Conservation (phyloP, 2,329 filamentous ascomycete species). For the Fusarium lateritium region DNA sequence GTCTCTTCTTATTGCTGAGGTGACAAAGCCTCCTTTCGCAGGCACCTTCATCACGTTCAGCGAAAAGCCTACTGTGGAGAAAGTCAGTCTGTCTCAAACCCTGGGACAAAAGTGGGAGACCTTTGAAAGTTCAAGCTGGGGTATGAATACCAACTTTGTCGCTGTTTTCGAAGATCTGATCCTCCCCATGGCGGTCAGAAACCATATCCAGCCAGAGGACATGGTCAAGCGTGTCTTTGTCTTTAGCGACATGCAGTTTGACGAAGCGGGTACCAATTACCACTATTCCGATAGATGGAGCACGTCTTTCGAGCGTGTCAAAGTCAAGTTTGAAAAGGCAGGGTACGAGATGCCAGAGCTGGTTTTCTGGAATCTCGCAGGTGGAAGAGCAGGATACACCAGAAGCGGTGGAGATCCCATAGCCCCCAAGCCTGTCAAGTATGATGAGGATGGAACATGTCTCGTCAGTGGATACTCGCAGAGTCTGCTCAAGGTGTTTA, state of each 20-base stretch:
- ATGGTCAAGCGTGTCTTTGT: constrained; percentile 75
- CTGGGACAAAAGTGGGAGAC: constrained; percentile 60
- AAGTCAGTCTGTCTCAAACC: constrained; percentile 55
- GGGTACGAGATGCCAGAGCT: constrained; percentile 72
- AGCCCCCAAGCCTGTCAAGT: constrained; percentile 65
- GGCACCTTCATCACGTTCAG: constrained; percentile 71
- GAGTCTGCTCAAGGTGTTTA: constrained; percentile 70
- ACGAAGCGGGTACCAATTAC: constrained; percentile 51
- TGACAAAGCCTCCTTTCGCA: constrained; percentile 66
- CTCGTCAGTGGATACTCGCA: constrained; percentile 71
- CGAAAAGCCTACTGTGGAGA: constrained; percentile 56
- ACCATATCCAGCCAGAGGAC: constrained; percentile 66
- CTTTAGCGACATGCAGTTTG: constrained; percentile 74
- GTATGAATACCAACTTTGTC: constrained; percentile 65
- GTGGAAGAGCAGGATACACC: constrained; percentile 51
- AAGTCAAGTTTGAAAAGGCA: constrained; percentile 59
- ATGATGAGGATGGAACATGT: constrained; percentile 61
- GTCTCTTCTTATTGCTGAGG: constrained; percentile 68
- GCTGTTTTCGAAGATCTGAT: constrained; percentile 69
- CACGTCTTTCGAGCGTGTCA: constrained; percentile 66
- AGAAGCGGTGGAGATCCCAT: constrained; percentile 47
- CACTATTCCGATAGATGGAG: constrained; percentile 51
- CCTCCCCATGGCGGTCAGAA: constrained; percentile 66
- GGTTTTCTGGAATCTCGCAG: constrained; percentile 73
- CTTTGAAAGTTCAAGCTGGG: constrained; percentile 56